Evolutionary conservation across 2,329 filamentous ascomycete genomes (phyloP).

Genomic region (Sporothrix phasma): DNA sequence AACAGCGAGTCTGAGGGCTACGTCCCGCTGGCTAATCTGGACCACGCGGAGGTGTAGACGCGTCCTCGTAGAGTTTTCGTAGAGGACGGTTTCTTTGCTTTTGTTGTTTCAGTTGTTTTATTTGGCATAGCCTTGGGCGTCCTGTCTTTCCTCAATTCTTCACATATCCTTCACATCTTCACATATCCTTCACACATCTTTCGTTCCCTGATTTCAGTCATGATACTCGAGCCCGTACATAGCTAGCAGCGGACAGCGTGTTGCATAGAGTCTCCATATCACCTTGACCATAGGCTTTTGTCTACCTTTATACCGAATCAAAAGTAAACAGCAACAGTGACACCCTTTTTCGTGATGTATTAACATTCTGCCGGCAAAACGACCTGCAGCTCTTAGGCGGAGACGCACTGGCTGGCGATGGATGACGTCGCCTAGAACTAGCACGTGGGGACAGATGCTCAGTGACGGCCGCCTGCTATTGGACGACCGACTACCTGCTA

Average conservation of each 20-base stretch:
- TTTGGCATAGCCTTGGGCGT: constrained; percentile 1
- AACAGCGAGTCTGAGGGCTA: constrained; percentile 43
- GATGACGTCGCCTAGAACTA: constrained; percentile 13
- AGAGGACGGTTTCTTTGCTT: neutral
- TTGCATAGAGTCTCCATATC: neutral
- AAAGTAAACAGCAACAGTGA: neutral
- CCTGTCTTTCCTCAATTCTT: neutral
- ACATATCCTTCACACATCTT: neutral
- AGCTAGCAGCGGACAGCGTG: neutral
- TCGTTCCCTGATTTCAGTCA: neutral
- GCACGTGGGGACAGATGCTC: constrained; percentile 11
- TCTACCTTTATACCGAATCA: neutral
- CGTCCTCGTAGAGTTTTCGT: no score
- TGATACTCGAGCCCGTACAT: neutral
- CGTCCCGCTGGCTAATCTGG: constrained; percentile 47
- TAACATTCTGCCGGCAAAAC: neutral
- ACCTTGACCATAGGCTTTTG: no score
- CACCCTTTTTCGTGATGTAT: no score
- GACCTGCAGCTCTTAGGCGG: neutral
- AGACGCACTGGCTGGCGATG: neutral
- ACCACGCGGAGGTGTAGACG: constrained; percentile 23
- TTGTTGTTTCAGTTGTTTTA: neutral
- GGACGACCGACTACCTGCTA: neutral
- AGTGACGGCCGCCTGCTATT: neutral
- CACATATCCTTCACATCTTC: neutral